Evolutionary conservation across 2,329 filamentous ascomycete species (phyloP), one percentile per base, ranked within the genome.

Genomic region (Paecilomyces fulvus): DNA sequence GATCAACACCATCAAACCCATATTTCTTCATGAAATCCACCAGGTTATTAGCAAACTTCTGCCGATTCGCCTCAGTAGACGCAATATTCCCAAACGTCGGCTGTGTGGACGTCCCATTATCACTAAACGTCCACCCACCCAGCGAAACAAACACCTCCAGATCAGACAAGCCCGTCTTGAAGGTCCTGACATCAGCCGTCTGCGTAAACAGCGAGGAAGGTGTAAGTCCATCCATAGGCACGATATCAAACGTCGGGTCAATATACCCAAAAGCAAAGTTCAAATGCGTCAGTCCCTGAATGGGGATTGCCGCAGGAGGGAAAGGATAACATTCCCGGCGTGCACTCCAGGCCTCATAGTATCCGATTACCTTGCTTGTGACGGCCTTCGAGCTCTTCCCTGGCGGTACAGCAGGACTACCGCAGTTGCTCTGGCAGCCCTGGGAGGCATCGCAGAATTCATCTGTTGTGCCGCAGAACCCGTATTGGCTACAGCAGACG

Each of bases 181-280:
- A n/a, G n/a, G n/a, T n/a, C n/a, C n/a, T n/a, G 2, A 78, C 59
- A 1, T 56, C 57, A 1, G 69, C 69, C 23, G 73, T 63, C 3
- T 64, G 54, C 4, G 30, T 31, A 25, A 66, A 67, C 1, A 73
- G 53, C 0, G 54, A 20, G 0, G 49, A 53, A 9, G 59, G 49
- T 53, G 3, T 62, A 56, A 2, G 57, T 8, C 43, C n/a, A 30
- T 66, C 61, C 60, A 69, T 70, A 0, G 73, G 64, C 0, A 56
- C 56, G 2, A 65, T 52, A 1, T 63, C 52, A 28, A 64, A 75
- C 1, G 64, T 66, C 0, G 75, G 70, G 49, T 78, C 67, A 52
- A 79, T 71, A 23, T 69, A 70, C 1, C 70, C 73, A 55, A 79
- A 79, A 0, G 76, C 73, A 51, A 67, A 71, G 58, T 73, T 73